phyloP scores from a whole-genome alignment of 1,139 yeast genomes.

The Candida glucosophila region DNA sequence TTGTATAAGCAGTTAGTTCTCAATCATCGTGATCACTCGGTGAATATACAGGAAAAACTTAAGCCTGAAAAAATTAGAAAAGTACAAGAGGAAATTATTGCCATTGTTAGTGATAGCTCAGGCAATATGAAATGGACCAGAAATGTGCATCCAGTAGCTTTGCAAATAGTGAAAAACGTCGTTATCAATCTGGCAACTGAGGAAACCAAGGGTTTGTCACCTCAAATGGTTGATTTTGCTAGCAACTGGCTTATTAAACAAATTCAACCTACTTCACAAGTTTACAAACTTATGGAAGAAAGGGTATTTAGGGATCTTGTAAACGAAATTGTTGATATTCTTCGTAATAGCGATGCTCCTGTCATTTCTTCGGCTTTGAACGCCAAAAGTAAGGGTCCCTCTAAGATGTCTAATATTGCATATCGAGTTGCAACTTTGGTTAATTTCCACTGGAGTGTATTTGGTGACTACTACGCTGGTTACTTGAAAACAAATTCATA shows the following conservation, averaged over 20 bases:
- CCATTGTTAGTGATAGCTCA: constrained; percentile 76
- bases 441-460: constrained; percentile 71
- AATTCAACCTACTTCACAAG: constrained; percentile 75
- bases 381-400: constrained; percentile 11
- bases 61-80: constrained; percentile 21
- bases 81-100: constrained; percentile 54
- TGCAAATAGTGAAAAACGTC: constrained; percentile 54
- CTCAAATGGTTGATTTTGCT: constrained; percentile 50
- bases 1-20: constrained; percentile 61
- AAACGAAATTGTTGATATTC: constrained; percentile 18
- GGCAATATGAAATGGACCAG: constrained; percentile 90
- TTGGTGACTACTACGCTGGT: constrained; percentile 44
- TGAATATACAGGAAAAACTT: constrained; percentile 12
- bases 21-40: constrained; percentile 11
- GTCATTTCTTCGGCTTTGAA: constrained; percentile 7
- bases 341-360: constrained; percentile 5
- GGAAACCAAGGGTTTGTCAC: constrained; percentile 18
- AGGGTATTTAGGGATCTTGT: constrained; percentile 49
- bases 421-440: constrained; percentile 48
- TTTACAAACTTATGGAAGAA: constrained; percentile 70
- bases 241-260: constrained; percentile 78
- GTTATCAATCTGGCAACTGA: constrained; percentile 5
- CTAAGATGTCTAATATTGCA: constrained; percentile 40
- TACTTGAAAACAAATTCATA: constrained; percentile 8
- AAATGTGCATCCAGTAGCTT: constrained; percentile 63